phyloP scores from a whole-genome alignment of 2,329 filamentous ascomycete species.

The Ophioceras dolichostomum region DNA sequence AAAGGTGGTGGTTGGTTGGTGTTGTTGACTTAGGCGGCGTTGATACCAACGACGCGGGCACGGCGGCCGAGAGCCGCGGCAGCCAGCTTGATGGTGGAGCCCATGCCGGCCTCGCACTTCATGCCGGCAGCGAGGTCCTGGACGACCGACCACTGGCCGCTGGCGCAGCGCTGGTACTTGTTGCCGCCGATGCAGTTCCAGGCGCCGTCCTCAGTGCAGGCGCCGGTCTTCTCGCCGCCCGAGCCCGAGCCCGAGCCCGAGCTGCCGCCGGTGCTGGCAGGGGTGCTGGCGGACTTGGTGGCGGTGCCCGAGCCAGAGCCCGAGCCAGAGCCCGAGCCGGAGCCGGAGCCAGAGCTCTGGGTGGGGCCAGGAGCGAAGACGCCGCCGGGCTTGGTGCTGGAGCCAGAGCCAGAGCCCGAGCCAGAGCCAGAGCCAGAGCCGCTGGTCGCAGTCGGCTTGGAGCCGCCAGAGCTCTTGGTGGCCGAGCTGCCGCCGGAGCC shows the following conservation, averaged over 20 bases:
- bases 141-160: conserved; percentile 28
- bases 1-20: neutral
- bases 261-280: conserved; percentile 7
- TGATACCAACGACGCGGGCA: conserved; percentile 9
- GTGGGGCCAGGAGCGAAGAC: conserved; percentile 20
- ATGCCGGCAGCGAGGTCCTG: conserved; percentile 32
- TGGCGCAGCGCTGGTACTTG: conserved; percentile 40
- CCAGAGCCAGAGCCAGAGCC: conserved; percentile 16
- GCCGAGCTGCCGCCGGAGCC: neutral
- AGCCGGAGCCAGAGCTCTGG: conserved; percentile 8
- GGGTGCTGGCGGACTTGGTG: conserved; percentile 3
- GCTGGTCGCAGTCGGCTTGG: neutral
- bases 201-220: conserved; percentile 33
- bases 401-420: conserved; percentile 3
- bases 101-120: conserved; percentile 25
- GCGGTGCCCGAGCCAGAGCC: conserved; percentile 10
- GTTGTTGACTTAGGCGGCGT: conserved; percentile 11
- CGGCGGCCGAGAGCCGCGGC: too few relatives aligned
- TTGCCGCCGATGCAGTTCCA: conserved; percentile 34
- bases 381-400: conserved; percentile 11
- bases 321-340: conserved; percentile 7
- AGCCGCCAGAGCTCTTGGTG: neutral
- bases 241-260: conserved; percentile 12
- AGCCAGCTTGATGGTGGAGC: conserved; percentile 11
- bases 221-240: conserved; percentile 20